Evolutionary conservation across 2,329 filamentous ascomycete species (phyloP), one percentile per base, ranked within the genome.

Genomic region (Penicillium sp.): DNA sequence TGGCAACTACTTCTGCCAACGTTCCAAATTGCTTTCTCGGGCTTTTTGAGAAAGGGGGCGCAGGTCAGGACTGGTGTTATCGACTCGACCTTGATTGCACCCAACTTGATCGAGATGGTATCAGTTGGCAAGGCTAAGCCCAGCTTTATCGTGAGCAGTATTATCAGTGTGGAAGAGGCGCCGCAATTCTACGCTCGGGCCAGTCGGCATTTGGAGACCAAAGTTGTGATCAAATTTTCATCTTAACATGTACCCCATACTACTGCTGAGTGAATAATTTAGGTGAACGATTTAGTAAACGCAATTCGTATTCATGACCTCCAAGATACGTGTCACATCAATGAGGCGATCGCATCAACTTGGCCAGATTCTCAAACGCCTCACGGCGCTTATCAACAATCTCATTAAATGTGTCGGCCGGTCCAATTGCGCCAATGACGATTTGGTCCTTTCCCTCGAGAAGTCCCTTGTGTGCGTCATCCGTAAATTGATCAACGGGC

Each of bases 391-490:
- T 72, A 14, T 73, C 57, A 2, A 75, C 61, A 51, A 78, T 71
- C 14, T 75, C 72, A 31, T 69, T 58, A 48, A 78, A 76, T 6
- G 58, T 63, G 1, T 72, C 71, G 6, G 54, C 59, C 2, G 67
- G 68, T 5, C 66, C 69, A 31, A 76, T 55, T 25, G 48, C 59
- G 5, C 75, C 78, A 11, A 81, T 67, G 38, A 76, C 69, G 11
- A 82, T 71, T 57, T 83, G 75, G 49, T 81, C 76, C 14, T 79
- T 74, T 2, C 79, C 79, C 3, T 66, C 62, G 10, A 67, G 62
- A 47, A 86, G 65, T 2, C 74, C 79, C 2, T 68, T 64, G 74
- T 79, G 85, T 5, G 79, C 74, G 34, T 79, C 77, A 0, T 83
- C 75, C 1, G 73, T 76, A 61, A 81, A 85, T 3, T 75, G 67